Evolutionary conservation across 1,284 basidiomycete genomes (phyloP).

Genomic region (Farysia itapuensis): DNA sequence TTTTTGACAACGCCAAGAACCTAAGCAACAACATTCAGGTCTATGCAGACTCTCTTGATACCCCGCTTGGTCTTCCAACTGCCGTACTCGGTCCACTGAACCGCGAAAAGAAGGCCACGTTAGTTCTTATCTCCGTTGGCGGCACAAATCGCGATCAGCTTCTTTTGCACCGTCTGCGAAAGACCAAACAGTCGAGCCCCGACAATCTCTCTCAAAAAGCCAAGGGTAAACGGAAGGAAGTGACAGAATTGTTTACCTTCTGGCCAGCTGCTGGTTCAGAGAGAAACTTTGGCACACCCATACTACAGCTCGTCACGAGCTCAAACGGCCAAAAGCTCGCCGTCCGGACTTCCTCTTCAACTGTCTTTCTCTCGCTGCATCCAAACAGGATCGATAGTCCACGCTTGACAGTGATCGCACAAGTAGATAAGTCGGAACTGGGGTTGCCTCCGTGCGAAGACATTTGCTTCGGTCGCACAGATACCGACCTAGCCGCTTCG

Average conservation of each 20-base stretch:
- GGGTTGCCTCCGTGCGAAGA: too few species aligned
- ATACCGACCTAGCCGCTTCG: not conserved
- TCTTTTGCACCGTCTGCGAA: slow-evolving; percentile 10
- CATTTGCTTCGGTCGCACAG: not conserved
- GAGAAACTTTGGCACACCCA: slow-evolving; percentile 6
- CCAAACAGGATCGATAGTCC: too few species aligned
- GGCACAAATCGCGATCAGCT: slow-evolving; percentile 15
- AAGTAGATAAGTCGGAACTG: too few species aligned
- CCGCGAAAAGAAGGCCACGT: not conserved
- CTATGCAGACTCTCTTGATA: slow-evolving; percentile 7
- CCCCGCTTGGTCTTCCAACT: slow-evolving; percentile 10
- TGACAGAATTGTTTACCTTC: slow-evolving; percentile 4
- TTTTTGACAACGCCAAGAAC: slow-evolving; percentile 10
- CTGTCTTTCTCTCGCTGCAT: too few species aligned
- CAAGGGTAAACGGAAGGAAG: slow-evolving; percentile 8
- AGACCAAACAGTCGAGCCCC: too few species aligned
- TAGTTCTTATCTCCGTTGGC: slow-evolving; percentile 10
- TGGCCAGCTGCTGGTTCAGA: slow-evolving; percentile 6
- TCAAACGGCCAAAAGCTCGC: slow-evolving; percentile 2
- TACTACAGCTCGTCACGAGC: slow-evolving; percentile 16
- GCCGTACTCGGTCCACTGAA: slow-evolving; percentile 18
- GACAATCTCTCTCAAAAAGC: not conserved
- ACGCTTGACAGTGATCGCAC: too few species aligned
- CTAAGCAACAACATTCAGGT: slow-evolving; percentile 4
- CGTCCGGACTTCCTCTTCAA: slow-evolving; percentile 11